phyloP scores from a whole-genome alignment of 257 asterid genomes.

The Capsicum rhomboideum region DNA sequence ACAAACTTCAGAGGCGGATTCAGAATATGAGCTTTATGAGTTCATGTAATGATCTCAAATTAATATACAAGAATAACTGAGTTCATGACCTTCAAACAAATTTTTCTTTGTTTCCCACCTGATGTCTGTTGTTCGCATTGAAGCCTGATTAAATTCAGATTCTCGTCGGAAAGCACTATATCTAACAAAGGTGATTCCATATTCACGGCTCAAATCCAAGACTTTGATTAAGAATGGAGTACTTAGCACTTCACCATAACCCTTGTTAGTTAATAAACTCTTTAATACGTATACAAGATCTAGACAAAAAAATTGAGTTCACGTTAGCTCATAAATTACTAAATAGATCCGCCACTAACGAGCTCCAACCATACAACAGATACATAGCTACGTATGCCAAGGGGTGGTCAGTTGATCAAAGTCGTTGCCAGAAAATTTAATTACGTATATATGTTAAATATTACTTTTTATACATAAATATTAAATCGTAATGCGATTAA shows the following conservation, averaged over 20 bases:
- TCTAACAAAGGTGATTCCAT: neutral
- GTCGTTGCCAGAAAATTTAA: no score
- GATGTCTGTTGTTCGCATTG: no score
- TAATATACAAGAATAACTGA: no score
- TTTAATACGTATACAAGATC: neutral
- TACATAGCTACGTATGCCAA: no score
- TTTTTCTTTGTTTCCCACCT: no score
- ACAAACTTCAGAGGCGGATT: neutral
- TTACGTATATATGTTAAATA: neutral
- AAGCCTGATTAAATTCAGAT: accelerated
- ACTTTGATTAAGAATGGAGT: no score
- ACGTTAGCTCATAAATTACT: no score
- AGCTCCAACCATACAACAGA: no score
- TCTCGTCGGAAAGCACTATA: neutral
- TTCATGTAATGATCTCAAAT: neutral
- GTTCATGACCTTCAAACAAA: neutral
- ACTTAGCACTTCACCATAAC: neutral
- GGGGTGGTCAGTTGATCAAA: no score
- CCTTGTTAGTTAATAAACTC: neutral
- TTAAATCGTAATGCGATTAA: neutral
- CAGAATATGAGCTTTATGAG: neutral
- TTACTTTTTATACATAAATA: neutral
- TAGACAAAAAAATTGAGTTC: no score
- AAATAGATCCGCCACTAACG: no score
- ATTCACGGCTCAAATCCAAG: neutral